phyloP scores from a whole-genome alignment of 148 eudicot genomes.

The Vaccinium vitisidaea region DNA sequence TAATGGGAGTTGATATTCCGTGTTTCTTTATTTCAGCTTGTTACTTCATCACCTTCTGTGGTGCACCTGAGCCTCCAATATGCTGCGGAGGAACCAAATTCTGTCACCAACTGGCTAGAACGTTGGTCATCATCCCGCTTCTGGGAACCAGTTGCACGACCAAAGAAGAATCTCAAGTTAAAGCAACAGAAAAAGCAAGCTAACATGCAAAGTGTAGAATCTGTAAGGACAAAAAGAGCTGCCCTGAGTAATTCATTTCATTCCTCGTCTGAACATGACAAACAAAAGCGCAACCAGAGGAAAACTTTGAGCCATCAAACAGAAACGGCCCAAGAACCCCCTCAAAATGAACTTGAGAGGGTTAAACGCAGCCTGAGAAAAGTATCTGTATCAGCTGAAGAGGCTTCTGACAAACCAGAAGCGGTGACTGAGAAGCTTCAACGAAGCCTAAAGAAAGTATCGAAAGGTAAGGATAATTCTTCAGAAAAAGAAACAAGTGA shows the following conservation, averaged over 20 bases:
- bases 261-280: constrained; percentile 41
- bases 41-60: constrained; percentile 37
- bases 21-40: constrained; percentile 42
- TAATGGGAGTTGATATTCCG: constrained; percentile 10
- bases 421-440: constrained; percentile 36
- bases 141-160: constrained; percentile 52
- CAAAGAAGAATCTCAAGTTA: constrained; percentile 29
- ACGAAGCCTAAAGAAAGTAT: constrained; percentile 19
- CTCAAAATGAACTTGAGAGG: constrained; percentile 63
- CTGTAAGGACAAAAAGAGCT: constrained; percentile 35
- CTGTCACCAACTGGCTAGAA: constrained; percentile 55
- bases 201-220: constrained; percentile 27
- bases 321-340: constrained; percentile 43
- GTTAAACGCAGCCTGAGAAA: constrained; percentile 57
- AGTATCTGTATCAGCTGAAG: constrained; percentile 39
- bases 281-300: constrained; percentile 44
- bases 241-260: constrained; percentile 24
- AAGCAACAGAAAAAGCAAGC: constrained; percentile 36
- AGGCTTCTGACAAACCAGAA: constrained; percentile 36
- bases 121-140: constrained; percentile 58
- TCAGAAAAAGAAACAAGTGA: constrained; percentile 26
- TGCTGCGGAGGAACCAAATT: constrained; percentile 54
- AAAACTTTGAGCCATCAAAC: constrained; percentile 35
- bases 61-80: constrained; percentile 56
- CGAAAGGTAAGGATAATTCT: constrained; percentile 24